Conservation (phyloP, 2,329 filamentous ascomycete species). For the Apiospora rasikravindrae region DNA sequence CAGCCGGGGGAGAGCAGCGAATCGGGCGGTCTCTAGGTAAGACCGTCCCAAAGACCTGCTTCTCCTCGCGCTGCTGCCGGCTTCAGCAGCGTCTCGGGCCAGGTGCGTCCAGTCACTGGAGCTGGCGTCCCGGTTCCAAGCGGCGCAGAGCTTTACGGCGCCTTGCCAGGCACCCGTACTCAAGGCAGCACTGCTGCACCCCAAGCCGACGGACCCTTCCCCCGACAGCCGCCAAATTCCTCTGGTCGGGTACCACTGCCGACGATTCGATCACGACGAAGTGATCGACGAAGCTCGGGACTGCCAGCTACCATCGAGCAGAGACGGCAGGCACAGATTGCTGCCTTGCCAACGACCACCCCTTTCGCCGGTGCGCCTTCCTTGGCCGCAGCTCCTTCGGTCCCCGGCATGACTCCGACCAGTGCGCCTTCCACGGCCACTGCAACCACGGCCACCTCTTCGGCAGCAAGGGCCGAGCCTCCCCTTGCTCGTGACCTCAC, state of each 20-base stretch:
- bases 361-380: not conserved
- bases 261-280: not conserved
- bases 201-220: not conserved
- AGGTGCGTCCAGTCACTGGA: not conserved
- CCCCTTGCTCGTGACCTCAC: not conserved
- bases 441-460: not conserved
- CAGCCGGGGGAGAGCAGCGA: not conserved
- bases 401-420: not conserved
- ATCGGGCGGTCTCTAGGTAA: conserved; percentile 2
- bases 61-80: not conserved
- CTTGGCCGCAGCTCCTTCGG: not conserved
- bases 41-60: not conserved
- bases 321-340: not conserved
- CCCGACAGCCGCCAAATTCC: not conserved
- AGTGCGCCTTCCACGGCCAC: not conserved
- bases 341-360: not conserved
- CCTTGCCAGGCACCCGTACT: not conserved
- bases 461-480: not conserved
- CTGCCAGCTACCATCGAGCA: not conserved
- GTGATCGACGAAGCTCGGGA: not conserved
- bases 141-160: not conserved
- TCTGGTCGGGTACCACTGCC: not conserved
- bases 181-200: not conserved
- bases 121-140: not conserved
- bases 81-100: not conserved